Conservation (phyloP, 176 grass and related monocot species). For the Paspalum notatum region DNA sequence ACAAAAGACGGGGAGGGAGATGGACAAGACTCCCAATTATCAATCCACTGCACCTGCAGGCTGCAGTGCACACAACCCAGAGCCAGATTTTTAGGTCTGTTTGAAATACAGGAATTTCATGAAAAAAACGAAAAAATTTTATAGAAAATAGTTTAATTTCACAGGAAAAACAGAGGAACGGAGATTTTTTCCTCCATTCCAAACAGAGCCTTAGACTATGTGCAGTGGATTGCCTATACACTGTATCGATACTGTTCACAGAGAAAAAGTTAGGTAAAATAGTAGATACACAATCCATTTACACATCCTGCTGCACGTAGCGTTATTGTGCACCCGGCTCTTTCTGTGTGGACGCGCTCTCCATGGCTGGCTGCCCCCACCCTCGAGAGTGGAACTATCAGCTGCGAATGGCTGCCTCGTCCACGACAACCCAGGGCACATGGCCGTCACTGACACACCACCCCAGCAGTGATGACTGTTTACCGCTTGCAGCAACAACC, state of each 20-base stretch:
- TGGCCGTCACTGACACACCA: slow-evolving; percentile 36
- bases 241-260: too few relatives aligned
- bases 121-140: too few relatives aligned
- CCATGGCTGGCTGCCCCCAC: background rate
- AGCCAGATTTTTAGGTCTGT: background rate
- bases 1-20: slow-evolving; percentile 27
- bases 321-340: background rate
- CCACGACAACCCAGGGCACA: slow-evolving; percentile 35
- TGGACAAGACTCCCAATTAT: slow-evolving; percentile 39
- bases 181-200: too few relatives aligned
- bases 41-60: background rate
- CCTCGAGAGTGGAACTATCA: too few relatives aligned
- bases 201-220: too few relatives aligned
- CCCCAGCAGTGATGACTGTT: slow-evolving; percentile 15
- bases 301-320: too few relatives aligned
- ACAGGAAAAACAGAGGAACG: too few relatives aligned
- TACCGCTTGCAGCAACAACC: background rate
- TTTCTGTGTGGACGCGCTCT: background rate
- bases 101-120: too few relatives aligned
- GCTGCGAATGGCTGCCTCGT: slow-evolving; percentile 11
- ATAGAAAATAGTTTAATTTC: too few relatives aligned
- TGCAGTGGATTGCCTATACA: too few relatives aligned
- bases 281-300: too few relatives aligned
- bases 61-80: background rate
- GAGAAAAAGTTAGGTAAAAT: too few relatives aligned